Evolutionary conservation across 768 basidiomycete genomes (phyloP), one percentile per base, ranked within the genome.

Genomic region (Tylopilus plumbeoviolaceoides): DNA sequence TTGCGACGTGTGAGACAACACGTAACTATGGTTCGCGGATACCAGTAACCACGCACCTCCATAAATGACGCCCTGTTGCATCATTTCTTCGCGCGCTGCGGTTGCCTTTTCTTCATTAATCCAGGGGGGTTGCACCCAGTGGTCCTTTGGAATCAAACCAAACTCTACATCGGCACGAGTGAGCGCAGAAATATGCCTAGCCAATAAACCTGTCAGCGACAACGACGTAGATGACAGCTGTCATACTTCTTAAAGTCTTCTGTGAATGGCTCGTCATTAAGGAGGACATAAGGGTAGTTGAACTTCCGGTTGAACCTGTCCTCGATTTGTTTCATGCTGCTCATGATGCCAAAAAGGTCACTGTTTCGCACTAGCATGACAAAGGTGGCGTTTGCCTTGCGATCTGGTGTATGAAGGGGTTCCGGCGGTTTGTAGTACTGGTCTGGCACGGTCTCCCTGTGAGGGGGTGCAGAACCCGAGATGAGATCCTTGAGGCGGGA

Each of bases 231-330:
- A 18, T 10, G 3, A 43, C 14, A 28, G 2, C 52, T 27, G 18
- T 63, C 77, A 59, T 63, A 83, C 81, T 72, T 72, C 64, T 85
- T 89, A 71, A 95, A 94, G 17, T 81, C 78, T 1, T 85, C 82
- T 14, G 78, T 74, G 68, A 95, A 95, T 0, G 82, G 80, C 56
- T 81, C 80, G 45, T 97, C 93, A 65, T 95, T 95, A 54, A 98
- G 73, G 70, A 97, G 88, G 23, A 92, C 85, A 68, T 89, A 97
- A 5, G 91, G 90, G 63, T 97, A 95, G 20, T 79, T 76, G 59
- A 81, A 88, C 55, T 77, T 79, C 41, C 75, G 72, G 70, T 98
- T 98, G 73, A 97, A 97, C 38, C 87, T 75, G 64, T 91, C 87
- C 71, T 98, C 95, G 71, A 92, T 70, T 66, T 87, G 80, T 56